phyloP scores from a whole-genome alignment of 2,329 filamentous ascomycete species.

The Nothophaeocryptopus gaeumannii region DNA sequence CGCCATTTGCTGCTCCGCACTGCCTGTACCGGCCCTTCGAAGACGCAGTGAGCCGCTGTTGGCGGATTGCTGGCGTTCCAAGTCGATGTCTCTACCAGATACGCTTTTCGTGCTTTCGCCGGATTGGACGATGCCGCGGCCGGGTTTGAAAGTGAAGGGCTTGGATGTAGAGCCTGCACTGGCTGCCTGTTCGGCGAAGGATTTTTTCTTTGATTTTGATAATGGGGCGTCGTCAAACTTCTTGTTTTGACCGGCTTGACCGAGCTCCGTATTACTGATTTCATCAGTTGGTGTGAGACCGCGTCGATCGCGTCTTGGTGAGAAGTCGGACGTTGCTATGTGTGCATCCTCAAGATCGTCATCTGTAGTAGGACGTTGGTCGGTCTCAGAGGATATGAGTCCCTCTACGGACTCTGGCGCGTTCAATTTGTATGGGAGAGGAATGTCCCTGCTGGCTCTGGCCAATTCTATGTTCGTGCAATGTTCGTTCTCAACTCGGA shows the following conservation, averaged over 20 bases:
- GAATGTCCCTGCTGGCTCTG: conserved; percentile 19
- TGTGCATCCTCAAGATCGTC: too few relatives aligned
- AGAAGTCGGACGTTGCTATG: too few relatives aligned
- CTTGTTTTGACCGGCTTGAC: too few relatives aligned
- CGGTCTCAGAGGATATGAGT: too few relatives aligned
- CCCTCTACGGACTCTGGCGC: too few relatives aligned
- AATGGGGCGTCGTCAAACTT: too few relatives aligned
- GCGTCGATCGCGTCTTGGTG: neutral
- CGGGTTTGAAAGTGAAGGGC: too few relatives aligned
- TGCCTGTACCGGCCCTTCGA: conserved; percentile 3
- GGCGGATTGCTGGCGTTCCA: conserved; percentile 10
- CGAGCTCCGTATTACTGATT: conserved; percentile 7
- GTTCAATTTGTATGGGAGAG: conserved; percentile 21
- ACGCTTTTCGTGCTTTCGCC: conserved; percentile 3
- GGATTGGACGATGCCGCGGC: neutral
- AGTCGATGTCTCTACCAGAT: conserved; percentile 8
- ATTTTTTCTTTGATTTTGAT: too few relatives aligned
- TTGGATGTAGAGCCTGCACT: too few relatives aligned
- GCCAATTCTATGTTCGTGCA: conserved; percentile 71
- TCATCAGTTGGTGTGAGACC: conserved; percentile 1
- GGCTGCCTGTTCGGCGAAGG: too few relatives aligned
- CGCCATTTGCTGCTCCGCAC: conserved; percentile 5
- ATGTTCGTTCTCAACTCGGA: conserved; percentile 97
- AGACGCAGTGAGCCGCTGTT: conserved; percentile 7
- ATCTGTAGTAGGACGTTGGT: too few relatives aligned